Conservation (phyloP, 2,329 filamentous ascomycete species). For the Arthrobotrys sphaeroides region DNA sequence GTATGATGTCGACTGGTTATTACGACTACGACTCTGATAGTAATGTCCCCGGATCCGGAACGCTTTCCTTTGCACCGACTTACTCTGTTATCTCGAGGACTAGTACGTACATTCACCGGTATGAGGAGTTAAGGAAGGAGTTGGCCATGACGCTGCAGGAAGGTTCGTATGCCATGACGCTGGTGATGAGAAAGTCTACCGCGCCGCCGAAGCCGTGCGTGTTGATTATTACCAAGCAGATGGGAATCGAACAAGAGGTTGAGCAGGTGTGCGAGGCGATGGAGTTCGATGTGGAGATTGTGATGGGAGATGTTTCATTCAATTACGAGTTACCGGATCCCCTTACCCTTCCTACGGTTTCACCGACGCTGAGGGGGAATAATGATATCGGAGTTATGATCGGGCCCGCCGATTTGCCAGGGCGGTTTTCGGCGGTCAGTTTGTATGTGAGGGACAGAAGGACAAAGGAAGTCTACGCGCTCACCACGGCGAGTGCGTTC, state of each 20-base stretch:
- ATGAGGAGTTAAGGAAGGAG: constrained; percentile 35
- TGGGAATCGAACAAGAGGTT: constrained; percentile 10
- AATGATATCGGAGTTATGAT: constrained; percentile 40
- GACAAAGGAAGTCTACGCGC: constrained; percentile 18
- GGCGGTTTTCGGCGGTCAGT: constrained; percentile 29
- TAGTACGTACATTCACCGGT: constrained; percentile 24
- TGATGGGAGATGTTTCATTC: constrained; percentile 40
- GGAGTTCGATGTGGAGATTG: constrained; percentile 35
- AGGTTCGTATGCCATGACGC: constrained; percentile 43
- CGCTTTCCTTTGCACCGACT: constrained; percentile 40
- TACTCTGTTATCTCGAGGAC: constrained; percentile 37
- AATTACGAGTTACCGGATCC: constrained; percentile 42
- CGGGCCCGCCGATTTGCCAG: constrained; percentile 36
- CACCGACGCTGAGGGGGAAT: not conserved
- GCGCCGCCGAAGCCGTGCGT: constrained; percentile 25
- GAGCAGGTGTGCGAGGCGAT: constrained; percentile 27
- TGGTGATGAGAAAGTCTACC: constrained; percentile 27
- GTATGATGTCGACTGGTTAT: constrained; percentile 31
- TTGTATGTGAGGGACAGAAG: constrained; percentile 37
- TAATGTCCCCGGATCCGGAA: constrained; percentile 42
- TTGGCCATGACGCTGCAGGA: constrained; percentile 5
- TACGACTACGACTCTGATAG: constrained; percentile 44
- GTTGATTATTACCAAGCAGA: constrained; percentile 33
- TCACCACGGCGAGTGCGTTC: constrained; percentile 40
- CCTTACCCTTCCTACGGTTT: not conserved